Conservation (phyloP, 2,329 filamentous ascomycete species). For the Iodosphaeria phyllophila region DNA sequence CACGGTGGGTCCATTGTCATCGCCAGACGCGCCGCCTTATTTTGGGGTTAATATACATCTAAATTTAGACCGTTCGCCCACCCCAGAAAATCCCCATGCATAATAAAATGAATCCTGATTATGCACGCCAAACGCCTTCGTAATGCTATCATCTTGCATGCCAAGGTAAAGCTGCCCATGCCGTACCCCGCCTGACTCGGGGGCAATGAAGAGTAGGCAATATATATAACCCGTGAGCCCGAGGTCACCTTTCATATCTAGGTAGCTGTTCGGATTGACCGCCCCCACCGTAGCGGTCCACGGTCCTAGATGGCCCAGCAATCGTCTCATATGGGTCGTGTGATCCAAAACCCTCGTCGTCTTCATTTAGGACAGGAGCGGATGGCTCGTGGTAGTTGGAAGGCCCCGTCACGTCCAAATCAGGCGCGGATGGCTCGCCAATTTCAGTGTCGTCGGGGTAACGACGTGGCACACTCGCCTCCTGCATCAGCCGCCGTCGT, state of each 20-base stretch:
- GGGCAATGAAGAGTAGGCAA: background rate
- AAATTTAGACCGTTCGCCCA: too few species aligned
- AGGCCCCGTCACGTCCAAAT: constrained; percentile 4
- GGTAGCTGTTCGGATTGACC: constrained; percentile 13
- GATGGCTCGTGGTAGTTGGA: constrained; percentile 11
- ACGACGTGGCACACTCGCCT: constrained; percentile 31
- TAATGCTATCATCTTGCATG: background rate
- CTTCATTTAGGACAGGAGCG: constrained; percentile 12
- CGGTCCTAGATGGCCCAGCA: constrained; percentile 25
- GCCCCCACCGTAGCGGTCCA: constrained; percentile 4
- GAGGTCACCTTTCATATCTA: constrained; percentile 15
- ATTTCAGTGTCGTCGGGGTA: constrained; percentile 25
- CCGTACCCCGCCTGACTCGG: background rate
- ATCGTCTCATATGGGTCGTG: constrained; percentile 22
- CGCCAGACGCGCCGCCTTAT: too few species aligned
- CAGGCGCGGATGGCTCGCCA: constrained; percentile 7
- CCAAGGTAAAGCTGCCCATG: background rate
- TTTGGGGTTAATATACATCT: too few species aligned
- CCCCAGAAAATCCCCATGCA: too few species aligned
- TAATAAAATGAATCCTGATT: too few species aligned
- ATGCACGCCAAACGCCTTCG: too few species aligned
- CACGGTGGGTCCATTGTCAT: too few species aligned
- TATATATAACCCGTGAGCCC: constrained; percentile 1
- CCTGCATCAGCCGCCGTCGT: constrained; percentile 28
- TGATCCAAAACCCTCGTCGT: constrained; percentile 6